phyloP scores from a whole-genome alignment of 1,139 yeast species.

The Candida glucosophila region DNA sequence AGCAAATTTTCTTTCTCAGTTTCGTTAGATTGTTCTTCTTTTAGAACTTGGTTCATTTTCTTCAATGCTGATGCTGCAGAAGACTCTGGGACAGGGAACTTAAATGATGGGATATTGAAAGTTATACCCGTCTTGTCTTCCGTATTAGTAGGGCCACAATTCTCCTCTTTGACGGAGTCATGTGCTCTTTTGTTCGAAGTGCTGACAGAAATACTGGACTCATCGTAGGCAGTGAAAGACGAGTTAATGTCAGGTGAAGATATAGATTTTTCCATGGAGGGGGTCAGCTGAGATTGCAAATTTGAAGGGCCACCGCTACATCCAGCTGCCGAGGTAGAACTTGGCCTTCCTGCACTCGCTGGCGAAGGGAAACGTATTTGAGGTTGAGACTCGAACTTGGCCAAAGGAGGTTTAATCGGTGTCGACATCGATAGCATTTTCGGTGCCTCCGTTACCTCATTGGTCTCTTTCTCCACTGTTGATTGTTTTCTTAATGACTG shows the following conservation, averaged over 20 bases:
- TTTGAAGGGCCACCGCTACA: too few relatives aligned
- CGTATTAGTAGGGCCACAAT: conserved; percentile 20
- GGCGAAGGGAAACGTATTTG: conserved; percentile 19
- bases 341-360: conserved; percentile 16
- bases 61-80: too few relatives aligned
- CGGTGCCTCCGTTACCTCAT: conserved; percentile 37
- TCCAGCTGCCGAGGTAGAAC: conserved; percentile 11
- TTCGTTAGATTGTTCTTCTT: conserved; percentile 4
- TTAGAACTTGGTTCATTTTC: conserved; percentile 8
- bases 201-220: conserved; percentile 17
- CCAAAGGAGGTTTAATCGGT: conserved; percentile 20
- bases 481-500: conserved; percentile 63
- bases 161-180: conserved; percentile 21
- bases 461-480: conserved; percentile 32
- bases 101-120: too few relatives aligned
- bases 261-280: too few relatives aligned
- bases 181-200: conserved; percentile 36
- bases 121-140: not conserved
- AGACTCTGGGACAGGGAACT: too few relatives aligned
- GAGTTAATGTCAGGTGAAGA: conserved; percentile 13
- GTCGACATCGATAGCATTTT: conserved; percentile 14
- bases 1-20: conserved; percentile 10
- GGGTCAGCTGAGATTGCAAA: too few relatives aligned
- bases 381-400: conserved; percentile 12
- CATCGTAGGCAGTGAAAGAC: conserved; percentile 3